Evolutionary conservation across 2,329 filamentous ascomycete genomes (phyloP), one percentile per base, ranked within the genome.

Genomic region (Cytospora chrysosperma): DNA sequence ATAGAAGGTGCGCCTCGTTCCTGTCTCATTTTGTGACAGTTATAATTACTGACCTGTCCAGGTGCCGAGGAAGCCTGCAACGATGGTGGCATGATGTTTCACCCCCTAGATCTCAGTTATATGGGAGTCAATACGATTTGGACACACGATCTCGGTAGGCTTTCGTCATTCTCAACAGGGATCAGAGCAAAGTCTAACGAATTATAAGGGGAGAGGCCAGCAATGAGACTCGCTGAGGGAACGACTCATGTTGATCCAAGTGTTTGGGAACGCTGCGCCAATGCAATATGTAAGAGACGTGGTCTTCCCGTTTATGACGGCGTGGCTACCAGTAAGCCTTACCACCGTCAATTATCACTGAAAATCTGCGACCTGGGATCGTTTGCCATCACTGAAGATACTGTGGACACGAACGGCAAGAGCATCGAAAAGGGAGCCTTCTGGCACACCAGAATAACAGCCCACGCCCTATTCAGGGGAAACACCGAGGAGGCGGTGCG

Each of bases 121-220:
- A 79, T 94, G 64, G 92, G 92, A 1, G 86, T 93, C 8, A 79
- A 85, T 60, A 84, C 84, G 2, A 85, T 95, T 61, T 94, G 91
- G 90, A 84, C 78, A 3, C 88, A 90, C 65, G 79, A 87, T 57
- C 80, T 92, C 10, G 89, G 88, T 82, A 77, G 72, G 79, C 68
- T 61, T 69, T 32, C 64, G 40, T 37, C 21, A 1, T 4, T 12
- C 17, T 62, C 65, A n/a, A 70, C 64, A 28, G 69, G 27, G 28
- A 27, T 47, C 19, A 34, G 67, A 59, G 40, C 3, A 47, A 24
- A 34, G 26, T 32, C 52, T 64, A 26, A 64, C 43, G 17, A 10
- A 9, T 10, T 7, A 17, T 4, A n/a, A 66, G 64, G 64, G 8
- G 64, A 59, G 32, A 63, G 57, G n/a, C 64, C 64, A 32, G 58